Conservation (phyloP, 2,329 filamentous ascomycete genomes). For the Xylariaceae sp. region DNA sequence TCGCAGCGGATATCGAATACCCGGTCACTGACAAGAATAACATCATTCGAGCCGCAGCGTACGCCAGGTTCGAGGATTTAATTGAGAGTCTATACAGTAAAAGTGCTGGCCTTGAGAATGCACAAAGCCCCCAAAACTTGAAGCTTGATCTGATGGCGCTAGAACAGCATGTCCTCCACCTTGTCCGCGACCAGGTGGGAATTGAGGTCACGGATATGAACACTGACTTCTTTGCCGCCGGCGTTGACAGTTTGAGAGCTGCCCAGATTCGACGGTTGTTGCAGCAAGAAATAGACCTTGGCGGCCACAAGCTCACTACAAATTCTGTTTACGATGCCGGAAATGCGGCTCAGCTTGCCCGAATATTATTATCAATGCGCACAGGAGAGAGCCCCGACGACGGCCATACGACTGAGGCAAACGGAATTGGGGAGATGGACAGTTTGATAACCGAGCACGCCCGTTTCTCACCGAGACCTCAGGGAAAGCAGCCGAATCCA, state of each 20-base stretch:
- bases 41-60: slow-evolving; percentile 38
- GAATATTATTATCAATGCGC: slow-evolving; percentile 26
- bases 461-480: slow-evolving; percentile 28
- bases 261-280: slow-evolving; percentile 40
- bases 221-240: slow-evolving; percentile 39
- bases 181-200: slow-evolving; percentile 25
- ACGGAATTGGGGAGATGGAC: slow-evolving; percentile 29
- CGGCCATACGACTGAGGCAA: slow-evolving; percentile 5
- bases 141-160: slow-evolving; percentile 24
- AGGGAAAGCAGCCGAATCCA: slow-evolving; percentile 6
- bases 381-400: slow-evolving; percentile 15
- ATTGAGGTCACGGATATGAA: slow-evolving; percentile 26
- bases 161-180: slow-evolving; percentile 28
- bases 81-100: slow-evolving; percentile 27
- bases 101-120: slow-evolving; percentile 4
- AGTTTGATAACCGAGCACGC: slow-evolving; percentile 42
- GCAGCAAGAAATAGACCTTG: slow-evolving; percentile 33
- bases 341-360: slow-evolving; percentile 32
- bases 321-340: slow-evolving; percentile 41
- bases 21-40: slow-evolving; percentile 42
- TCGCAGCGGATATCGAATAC: slow-evolving; percentile 30
- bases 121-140: slow-evolving; percentile 7
- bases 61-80: slow-evolving; percentile 30
- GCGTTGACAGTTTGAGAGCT: slow-evolving; percentile 42
- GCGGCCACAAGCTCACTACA: slow-evolving; percentile 23